These are phyloP conservation scores for Sugiyamaella boreocaroliniensis DNA, from an alignment of 805 yeast species.

Conservation along the genomic window DNA sequence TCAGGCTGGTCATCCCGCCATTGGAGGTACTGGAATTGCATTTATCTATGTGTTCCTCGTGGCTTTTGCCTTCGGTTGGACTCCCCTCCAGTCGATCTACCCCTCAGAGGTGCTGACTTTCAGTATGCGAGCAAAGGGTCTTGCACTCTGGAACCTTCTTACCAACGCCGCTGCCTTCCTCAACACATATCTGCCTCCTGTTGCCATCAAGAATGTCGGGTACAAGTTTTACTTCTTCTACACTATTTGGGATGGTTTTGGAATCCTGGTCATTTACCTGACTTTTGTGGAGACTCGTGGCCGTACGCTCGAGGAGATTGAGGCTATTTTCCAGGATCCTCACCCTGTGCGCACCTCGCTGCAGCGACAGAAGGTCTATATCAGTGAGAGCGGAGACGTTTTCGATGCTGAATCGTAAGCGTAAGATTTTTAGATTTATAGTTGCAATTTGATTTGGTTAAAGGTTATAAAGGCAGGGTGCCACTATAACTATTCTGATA, in stretches of 20 bases:
- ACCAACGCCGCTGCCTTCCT: conserved; percentile 27
- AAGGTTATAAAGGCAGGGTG: too few relatives aligned
- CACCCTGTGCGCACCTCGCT: conserved; percentile 8
- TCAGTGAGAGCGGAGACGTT: conserved; percentile 5
- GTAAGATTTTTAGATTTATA: too few relatives aligned
- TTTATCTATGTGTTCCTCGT: conserved; percentile 10
- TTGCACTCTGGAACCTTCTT: conserved; percentile 21
- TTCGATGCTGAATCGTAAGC: not conserved
- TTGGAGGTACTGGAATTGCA: conserved; percentile 18
- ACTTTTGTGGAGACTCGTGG: conserved; percentile 70
- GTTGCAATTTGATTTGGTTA: too few relatives aligned
- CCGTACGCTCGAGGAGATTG: conserved; percentile 70
- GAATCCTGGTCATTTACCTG: conserved; percentile 47
- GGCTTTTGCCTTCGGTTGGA: conserved; percentile 24
- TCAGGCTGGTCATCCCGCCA: conserved; percentile 8
- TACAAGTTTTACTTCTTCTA: conserved; percentile 30
- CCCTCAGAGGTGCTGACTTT: conserved; percentile 25
- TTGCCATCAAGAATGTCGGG: conserved; percentile 28
- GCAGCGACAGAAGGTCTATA: conserved; percentile 8
- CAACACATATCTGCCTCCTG: conserved; percentile 20
- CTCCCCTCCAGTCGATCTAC: conserved; percentile 33
- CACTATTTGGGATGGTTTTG: conserved; percentile 27
- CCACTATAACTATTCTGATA: too few relatives aligned
- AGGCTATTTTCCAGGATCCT: conserved; percentile 42
- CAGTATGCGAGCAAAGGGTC: conserved; percentile 24